Conservation (phyloP, 192 early-diverging fungal species). For the Backusella liffmaniae region DNA sequence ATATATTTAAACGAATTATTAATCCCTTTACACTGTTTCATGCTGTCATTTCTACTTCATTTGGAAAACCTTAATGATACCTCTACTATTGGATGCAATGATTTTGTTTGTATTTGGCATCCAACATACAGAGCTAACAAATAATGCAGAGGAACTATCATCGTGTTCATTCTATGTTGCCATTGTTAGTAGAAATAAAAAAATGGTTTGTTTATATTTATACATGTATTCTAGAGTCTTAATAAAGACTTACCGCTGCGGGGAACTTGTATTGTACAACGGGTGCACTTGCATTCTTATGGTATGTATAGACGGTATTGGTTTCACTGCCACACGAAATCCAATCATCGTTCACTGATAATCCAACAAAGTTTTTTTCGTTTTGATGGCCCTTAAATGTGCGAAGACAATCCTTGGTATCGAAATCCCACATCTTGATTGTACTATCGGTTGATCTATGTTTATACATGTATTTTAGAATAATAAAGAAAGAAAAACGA, state of each 20-base stretch:
- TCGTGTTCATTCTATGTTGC: slow-evolving; percentile 55
- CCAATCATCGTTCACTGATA: slow-evolving; percentile 80
- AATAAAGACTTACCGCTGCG: slow-evolving; percentile 60
- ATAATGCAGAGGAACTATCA: slow-evolving; percentile 60
- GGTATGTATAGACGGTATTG: slow-evolving; percentile 87
- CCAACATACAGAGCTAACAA: slow-evolving; percentile 94
- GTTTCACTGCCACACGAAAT: slow-evolving; percentile 94
- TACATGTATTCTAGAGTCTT: background rate
- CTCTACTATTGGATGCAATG: slow-evolving; percentile 87
- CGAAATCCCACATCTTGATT: slow-evolving; percentile 81
- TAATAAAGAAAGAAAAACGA: background rate
- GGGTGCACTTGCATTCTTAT: slow-evolving; percentile 70
- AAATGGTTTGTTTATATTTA: background rate
- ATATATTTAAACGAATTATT: background rate
- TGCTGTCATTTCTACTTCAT: slow-evolving; percentile 49
- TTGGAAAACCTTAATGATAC: slow-evolving; percentile 81
- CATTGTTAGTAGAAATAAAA: background rate
- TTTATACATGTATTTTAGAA: background rate
- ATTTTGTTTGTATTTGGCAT: slow-evolving; percentile 75
- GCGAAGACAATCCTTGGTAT: slow-evolving; percentile 50
- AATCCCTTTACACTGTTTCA: slow-evolving; percentile 2
- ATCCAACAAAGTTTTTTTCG: slow-evolving; percentile 97
- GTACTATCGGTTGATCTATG: slow-evolving; percentile 85
- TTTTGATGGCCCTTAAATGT: slow-evolving; percentile 87
- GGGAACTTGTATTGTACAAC: slow-evolving; percentile 79